Base-by-base conservation (phyloP, 2,329 filamentous ascomycete genomes). In the Fusarium bulbicola region DNA sequence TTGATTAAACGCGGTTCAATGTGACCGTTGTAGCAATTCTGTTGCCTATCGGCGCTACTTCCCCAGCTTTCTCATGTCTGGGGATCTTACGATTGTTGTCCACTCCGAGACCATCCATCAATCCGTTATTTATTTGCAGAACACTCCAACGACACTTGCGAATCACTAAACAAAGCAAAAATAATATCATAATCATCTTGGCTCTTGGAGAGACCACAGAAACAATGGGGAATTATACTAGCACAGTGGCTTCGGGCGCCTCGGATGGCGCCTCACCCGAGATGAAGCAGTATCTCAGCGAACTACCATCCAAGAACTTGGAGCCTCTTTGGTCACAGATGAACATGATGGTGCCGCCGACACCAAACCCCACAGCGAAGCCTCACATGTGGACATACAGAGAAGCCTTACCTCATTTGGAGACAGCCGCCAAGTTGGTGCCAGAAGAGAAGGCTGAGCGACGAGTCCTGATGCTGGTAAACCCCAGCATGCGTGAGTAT, bases 251-350 rank as follows among this genome's bases (percentile, higher is more conserved):
- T 7, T 24, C 64, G 14, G 24, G 56, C 15, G 57, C 59, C 21
- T 26, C 68, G 4, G 59, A 75, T 14, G 64, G 69, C 21, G 63
- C 75, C 40, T 69, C 73, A 3, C 68, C 72, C 8, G 76, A 75
- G 56, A 80, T 81, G 80, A 61, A 76, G 54, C 69, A 76, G 20
- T 81, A 78, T 56, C 72, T 81, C 30, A 64, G 66, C 15, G 63
- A 69, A n/a, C 75, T 82, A 9, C 80, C 80, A 3, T 64, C 77
- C 0, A 74, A 80, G 47, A 68, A 81, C 62, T 52, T 82, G 8
- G 81, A 81, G 67, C 86, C 86, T 0, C 74, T 88, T 9, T 88
- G 86, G 86, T 81, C 81, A 7, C 82, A 86, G 49, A 87, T 88
- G 85, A 79, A 77, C 39, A 76, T 75, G 32, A 81, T 87, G 70